A percentile compares a stretch with the other conserved stretches of the same genome.
phyloP scores from a whole-genome alignment of 2,329 filamentous ascomycete species.

The Fusarium buxicola region DNA sequence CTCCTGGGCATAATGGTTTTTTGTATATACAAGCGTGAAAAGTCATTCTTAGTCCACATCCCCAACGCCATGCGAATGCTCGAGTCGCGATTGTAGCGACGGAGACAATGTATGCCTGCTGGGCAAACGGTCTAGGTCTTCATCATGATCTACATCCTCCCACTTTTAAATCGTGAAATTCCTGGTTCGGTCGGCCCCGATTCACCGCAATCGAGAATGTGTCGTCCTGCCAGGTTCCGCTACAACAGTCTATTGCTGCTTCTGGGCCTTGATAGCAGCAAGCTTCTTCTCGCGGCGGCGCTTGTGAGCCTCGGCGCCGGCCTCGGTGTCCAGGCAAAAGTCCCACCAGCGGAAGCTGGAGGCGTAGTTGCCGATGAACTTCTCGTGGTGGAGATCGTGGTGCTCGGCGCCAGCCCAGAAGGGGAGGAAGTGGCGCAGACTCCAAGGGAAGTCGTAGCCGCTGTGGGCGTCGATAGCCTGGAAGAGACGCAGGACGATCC shows the following conservation, averaged over 20 bases:
- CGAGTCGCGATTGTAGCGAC: constrained; percentile 34
- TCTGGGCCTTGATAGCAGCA: constrained; percentile 72
- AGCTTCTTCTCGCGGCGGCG: constrained; percentile 83
- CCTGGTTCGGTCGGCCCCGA: constrained; percentile 24
- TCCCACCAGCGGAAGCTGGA: constrained; percentile 99
- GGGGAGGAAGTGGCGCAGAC: constrained; percentile 91
- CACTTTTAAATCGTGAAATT: constrained; percentile 22
- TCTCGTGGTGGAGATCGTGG: constrained; percentile 97
- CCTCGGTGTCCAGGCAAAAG: constrained; percentile 92
- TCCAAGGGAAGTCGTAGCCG: constrained; percentile 99
- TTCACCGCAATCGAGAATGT: constrained; percentile 43
- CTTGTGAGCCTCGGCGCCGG: constrained; percentile 87
- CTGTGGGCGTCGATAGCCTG: constrained; percentile 98
- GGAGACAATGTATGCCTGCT: constrained; percentile 33
- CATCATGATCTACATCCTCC: constrained; percentile 38
- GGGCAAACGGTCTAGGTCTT: constrained; percentile 41
- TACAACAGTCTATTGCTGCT: constrained; percentile 65
- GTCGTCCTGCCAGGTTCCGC: constrained; percentile 14
- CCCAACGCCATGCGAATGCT: constrained; percentile 49
- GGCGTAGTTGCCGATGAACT: constrained; percentile 97
- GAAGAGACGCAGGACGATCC: constrained; percentile 93
- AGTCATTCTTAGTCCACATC: constrained; percentile 45
- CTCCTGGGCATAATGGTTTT: constrained; percentile 40
- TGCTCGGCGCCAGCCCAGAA: constrained; percentile 98
- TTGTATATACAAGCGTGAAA: constrained; percentile 49